Conservation (phyloP, 2,329 filamentous ascomycete genomes). For the Paracorniculantispora psalliotae region DNA sequence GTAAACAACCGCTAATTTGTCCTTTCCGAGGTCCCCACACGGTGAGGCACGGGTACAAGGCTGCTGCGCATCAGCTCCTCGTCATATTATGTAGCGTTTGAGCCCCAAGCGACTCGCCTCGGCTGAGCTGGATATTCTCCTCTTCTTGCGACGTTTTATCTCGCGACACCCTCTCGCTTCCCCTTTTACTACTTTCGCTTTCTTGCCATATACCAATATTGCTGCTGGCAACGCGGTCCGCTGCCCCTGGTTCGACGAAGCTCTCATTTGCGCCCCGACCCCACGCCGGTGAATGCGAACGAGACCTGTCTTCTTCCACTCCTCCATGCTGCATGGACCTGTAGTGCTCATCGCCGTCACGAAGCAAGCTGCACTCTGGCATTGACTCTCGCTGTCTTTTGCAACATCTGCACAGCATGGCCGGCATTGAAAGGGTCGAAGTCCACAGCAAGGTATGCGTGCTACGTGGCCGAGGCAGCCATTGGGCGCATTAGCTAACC, state of each 20-base stretch:
- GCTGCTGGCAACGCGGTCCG: background rate
- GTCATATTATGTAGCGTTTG: background rate
- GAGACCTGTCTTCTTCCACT: background rate
- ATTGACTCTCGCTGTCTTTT: background rate
- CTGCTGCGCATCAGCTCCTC: background rate
- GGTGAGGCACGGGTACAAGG: background rate
- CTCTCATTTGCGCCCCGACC: background rate
- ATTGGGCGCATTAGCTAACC: conserved; percentile 18
- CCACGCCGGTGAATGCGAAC: background rate
- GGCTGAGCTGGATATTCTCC: background rate
- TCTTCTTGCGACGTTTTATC: background rate
- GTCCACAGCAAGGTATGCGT: conserved; percentile 85
- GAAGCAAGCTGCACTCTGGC: background rate
- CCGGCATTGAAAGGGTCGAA: conserved; percentile 92
- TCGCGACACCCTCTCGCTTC: background rate
- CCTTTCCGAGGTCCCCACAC: conserved; percentile 3
- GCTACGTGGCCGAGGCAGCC: background rate
- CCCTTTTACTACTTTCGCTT: background rate
- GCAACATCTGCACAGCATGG: conserved; percentile 52
- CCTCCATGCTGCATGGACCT: background rate
- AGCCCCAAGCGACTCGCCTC: background rate
- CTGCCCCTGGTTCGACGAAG: background rate
- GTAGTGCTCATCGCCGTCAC: background rate
- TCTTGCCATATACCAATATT: background rate
- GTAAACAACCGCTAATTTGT: background rate